Evolutionary conservation across 1,284 basidiomycete genomes (phyloP).

Genomic region (Amylostereum chailletii): DNA sequence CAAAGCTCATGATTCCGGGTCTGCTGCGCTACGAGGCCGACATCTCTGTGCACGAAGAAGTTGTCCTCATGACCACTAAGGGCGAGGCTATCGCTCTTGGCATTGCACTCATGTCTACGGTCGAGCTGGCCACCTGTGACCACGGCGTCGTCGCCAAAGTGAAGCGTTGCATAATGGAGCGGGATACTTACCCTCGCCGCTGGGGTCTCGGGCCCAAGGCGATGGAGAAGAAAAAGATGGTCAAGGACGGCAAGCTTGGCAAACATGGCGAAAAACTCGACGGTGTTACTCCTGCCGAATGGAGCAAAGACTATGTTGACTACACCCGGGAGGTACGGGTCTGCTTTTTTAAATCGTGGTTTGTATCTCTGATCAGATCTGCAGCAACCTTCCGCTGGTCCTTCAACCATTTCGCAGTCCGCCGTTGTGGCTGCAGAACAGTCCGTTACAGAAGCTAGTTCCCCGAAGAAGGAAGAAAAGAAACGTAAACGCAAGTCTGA

Average conservation of each 20-base stretch:
- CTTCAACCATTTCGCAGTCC: constrained; percentile 25
- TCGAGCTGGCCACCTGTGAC: constrained; percentile 96
- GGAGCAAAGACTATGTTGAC: constrained; percentile 92
- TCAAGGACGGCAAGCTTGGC: constrained; percentile 93
- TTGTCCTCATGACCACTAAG: constrained; percentile 99
- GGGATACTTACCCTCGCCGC: constrained; percentile 94
- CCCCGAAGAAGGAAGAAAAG: constrained; percentile 55
- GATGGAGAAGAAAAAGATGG: constrained; percentile 96
- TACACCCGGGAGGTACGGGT: constrained; percentile 57
- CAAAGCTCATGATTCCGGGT: constrained; percentile 99
- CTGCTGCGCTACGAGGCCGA: constrained; percentile 95
- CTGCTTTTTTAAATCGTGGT: not conserved
- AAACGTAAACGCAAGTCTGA: constrained; percentile 71
- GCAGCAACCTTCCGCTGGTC: constrained; percentile 37
- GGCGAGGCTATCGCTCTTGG: constrained; percentile 97
- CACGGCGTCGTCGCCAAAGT: constrained; percentile 99
- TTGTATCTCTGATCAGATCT: not conserved
- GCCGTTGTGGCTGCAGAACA: constrained; percentile 16
- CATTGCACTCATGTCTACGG: constrained; percentile 97
- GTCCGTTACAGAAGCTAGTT: constrained; percentile 28
- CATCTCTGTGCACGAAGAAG: constrained; percentile 94
- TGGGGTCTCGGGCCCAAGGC: constrained; percentile 98
- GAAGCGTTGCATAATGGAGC: constrained; percentile 99
- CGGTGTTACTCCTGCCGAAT: constrained; percentile 86
- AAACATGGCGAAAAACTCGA: constrained; percentile 92